phyloP scores from a whole-genome alignment of 352 stramenopile species.

The Pythium phragmiticola region DNA sequence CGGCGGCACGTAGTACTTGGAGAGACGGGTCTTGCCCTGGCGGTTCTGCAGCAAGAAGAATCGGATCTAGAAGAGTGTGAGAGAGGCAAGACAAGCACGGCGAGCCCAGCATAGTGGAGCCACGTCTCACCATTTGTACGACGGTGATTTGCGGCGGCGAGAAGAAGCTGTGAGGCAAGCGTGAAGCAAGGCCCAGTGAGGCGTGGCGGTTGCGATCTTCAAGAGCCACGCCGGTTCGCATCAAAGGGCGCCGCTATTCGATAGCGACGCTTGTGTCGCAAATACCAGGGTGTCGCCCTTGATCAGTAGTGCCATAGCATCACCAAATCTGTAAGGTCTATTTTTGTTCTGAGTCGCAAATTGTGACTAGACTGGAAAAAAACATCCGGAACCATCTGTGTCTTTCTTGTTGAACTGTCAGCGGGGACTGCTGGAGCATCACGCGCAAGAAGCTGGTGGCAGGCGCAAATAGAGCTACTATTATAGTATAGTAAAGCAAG shows the following conservation, averaged over 20 bases:
- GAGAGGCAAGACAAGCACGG: background rate
- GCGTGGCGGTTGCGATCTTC: slow-evolving; percentile 22
- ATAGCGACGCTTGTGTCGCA: background rate
- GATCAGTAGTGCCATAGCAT: background rate
- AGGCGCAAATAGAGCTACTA: no score
- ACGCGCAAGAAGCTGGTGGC: no score
- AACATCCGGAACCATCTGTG: no score
- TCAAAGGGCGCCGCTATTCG: background rate
- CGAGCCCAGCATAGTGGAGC: background rate
- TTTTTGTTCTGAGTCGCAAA: no score
- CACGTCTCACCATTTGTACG: background rate
- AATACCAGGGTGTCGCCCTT: no score
- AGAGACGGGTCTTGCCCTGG: slow-evolving; percentile 98
- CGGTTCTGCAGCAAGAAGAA: slow-evolving; percentile 99
- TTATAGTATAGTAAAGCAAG: no score
- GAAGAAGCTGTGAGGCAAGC: background rate
- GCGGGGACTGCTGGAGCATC: no score
- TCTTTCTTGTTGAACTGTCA: no score
- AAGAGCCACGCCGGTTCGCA: slow-evolving; percentile 18
- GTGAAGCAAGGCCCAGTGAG: background rate
- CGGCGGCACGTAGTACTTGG: slow-evolving; percentile 96
- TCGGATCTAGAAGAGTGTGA: slow-evolving; percentile 72
- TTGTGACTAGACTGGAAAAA: no score
- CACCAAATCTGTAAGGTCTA: no score
- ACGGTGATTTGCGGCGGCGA: background rate